phyloP scores from a whole-genome alignment of 192 early-diverging fungal genomes.

The Umbelopsis sp. region DNA sequence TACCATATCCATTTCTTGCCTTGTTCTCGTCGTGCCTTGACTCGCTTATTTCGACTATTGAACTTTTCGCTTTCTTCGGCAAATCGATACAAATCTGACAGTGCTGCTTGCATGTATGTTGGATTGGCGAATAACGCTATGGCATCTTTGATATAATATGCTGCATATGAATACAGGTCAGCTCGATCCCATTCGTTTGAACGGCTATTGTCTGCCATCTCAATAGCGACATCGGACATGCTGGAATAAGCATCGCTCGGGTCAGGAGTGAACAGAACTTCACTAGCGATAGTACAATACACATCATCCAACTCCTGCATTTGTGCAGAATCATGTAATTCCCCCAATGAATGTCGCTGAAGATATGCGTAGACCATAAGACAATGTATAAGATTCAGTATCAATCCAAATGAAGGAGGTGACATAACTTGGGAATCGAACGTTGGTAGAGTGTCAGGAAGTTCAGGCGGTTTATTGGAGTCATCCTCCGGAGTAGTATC shows the following conservation, averaged over 20 bases:
- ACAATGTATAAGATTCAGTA: background rate
- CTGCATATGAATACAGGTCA: background rate
- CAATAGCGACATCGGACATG: background rate
- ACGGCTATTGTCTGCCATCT: background rate
- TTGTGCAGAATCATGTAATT: background rate
- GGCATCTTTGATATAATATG: background rate
- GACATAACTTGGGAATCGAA: background rate
- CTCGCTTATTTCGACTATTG: background rate
- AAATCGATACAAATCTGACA: background rate
- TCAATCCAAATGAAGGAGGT: background rate
- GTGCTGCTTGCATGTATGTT: background rate
- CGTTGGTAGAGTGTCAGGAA: no score
- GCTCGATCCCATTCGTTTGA: background rate
- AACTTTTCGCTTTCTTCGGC: background rate
- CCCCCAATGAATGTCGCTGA: constrained; percentile 5
- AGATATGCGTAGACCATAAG: background rate
- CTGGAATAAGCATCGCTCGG: background rate
- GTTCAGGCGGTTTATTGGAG: no score
- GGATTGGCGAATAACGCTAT: background rate
- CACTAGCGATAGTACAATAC: background rate
- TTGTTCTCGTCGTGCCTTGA: background rate
- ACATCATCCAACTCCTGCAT: background rate
- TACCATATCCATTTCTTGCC: background rate
- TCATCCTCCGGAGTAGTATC: background rate
- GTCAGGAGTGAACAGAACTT: background rate